Base-by-base conservation (phyloP, 2,329 filamentous ascomycete species). In the Colletotrichum navitas region DNA sequence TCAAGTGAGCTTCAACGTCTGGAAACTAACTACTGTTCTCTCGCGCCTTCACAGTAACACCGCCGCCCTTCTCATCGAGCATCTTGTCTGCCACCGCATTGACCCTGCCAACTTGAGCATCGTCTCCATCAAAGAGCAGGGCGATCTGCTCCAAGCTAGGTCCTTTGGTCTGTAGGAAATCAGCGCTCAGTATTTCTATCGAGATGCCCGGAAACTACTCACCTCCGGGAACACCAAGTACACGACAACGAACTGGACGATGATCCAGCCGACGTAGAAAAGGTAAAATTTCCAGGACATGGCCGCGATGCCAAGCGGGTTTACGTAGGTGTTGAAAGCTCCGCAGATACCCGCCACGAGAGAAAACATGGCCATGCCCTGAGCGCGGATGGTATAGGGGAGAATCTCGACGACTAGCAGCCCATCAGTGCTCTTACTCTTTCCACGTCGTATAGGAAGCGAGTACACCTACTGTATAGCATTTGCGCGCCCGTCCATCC, bases 241-340 rank as follows among this genome's bases (percentile, higher is more conserved):
- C 62, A 90, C 83, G 0, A 84, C 83, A 0, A 81, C 78, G 2
- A 85, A 70, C 0, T 83, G 80, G 12, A 81, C 83, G 55, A 64
- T 12, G 34, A 73, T 73, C 69, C 68, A 73, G 32, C 52, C 71
- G 7, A 87, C 85, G 65, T 89, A 90, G 29, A 90, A 82, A 72
- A 90, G 86, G 78, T 89, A 90, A 72, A 86, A 90, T 75, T 82
- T 85, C 82, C 86, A 89, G 0, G 81, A 81, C 45, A 89, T 83
- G 1, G 82, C 76, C 0, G 81, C 83, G 1, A 90, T 77, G 0
- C 84, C 88, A 60, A 87, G 85, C 0, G 88, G 88, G 39, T 86
- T 85, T 10, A 90, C 85, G 2, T 76, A 78, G 39, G 78, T 75
- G 39, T 80, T 79, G 56, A 80, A 79, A 21, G 69, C 69, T 18